Percentiles rank a stretch among this genome's conserved stretches.
phyloP scores from a whole-genome alignment of 1,284 basidiomycete species.

The Ceratobasidium sp. region DNA sequence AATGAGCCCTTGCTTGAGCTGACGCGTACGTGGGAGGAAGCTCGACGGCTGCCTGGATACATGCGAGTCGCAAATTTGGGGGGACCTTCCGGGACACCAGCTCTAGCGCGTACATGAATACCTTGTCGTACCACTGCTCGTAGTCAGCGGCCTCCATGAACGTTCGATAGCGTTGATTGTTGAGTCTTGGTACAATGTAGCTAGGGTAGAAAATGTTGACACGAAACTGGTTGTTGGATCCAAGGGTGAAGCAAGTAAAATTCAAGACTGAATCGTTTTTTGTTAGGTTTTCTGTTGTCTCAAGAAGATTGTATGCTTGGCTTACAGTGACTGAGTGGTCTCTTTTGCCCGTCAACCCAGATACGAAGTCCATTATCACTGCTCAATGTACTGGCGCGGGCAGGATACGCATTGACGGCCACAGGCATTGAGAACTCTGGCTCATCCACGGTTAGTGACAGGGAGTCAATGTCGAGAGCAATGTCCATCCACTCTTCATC shows the following conservation, averaged over 20 bases:
- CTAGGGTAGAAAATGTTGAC: not conserved
- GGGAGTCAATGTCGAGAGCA: not conserved
- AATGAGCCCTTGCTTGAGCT: not conserved
- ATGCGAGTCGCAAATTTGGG: not conserved
- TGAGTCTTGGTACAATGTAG: not conserved
- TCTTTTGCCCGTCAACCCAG: too few relatives aligned
- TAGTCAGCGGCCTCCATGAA: not conserved
- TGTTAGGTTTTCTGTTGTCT: too few relatives aligned
- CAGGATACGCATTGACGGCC: not conserved
- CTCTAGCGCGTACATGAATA: not conserved
- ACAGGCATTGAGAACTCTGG: not conserved
- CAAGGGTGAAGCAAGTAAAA: conserved; percentile 4
- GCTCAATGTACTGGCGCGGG: not conserved
- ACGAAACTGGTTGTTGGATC: conserved; percentile 18
- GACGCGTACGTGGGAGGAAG: not conserved
- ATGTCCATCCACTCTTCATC: not conserved
- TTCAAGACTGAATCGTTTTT: not conserved
- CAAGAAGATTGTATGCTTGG: too few relatives aligned
- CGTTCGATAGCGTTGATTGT: not conserved
- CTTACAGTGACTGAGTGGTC: too few relatives aligned
- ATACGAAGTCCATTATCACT: not conserved
- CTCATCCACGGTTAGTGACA: not conserved
- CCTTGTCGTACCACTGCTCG: not conserved
- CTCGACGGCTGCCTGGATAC: not conserved
- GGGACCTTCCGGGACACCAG: not conserved